Conservation (phyloP, 192 early-diverging fungal genomes). For the Diversispora epigaea region DNA sequence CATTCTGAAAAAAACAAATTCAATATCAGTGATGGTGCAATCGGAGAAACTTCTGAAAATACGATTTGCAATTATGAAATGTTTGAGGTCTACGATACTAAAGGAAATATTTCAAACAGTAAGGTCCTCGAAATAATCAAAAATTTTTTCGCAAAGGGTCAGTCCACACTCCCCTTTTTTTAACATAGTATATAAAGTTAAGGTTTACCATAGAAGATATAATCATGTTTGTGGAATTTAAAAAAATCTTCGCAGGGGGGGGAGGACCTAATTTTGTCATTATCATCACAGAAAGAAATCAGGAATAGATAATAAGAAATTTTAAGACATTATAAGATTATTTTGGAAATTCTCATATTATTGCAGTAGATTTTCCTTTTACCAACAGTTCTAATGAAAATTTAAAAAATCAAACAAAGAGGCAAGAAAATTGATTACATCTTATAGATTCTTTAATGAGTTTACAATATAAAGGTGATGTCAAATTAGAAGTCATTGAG, state of each 20-base stretch:
- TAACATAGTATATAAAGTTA: conserved; percentile 19
- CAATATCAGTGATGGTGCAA: conserved; percentile 22
- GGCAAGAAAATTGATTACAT: too few relatives aligned
- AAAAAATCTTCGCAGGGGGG: conserved; percentile 29
- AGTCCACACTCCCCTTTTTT: conserved; percentile 29
- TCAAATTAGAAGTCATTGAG: too few relatives aligned
- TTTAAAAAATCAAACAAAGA: too few relatives aligned
- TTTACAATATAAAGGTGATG: too few relatives aligned
- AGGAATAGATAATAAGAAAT: conserved; percentile 22
- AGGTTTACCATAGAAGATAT: conserved; percentile 20
- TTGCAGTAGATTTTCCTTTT: conserved; percentile 30
- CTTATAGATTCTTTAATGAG: too few relatives aligned
- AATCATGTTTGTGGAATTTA: conserved; percentile 28
- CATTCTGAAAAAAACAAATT: conserved; percentile 4
- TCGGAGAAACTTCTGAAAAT: conserved; percentile 14
- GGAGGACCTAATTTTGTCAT: conserved; percentile 28
- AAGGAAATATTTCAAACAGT: not conserved
- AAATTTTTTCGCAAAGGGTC: conserved; percentile 11
- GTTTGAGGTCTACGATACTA: conserved; percentile 30
- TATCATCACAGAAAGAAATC: conserved; percentile 30
- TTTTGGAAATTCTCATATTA: conserved; percentile 31
- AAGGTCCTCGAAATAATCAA: conserved; percentile 1
- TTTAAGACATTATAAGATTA: not conserved
- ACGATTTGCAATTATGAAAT: not conserved
- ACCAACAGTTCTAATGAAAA: not conserved